Conservation (phyloP, 1,284 basidiomycete species). For the Malassezia globosa region DNA sequence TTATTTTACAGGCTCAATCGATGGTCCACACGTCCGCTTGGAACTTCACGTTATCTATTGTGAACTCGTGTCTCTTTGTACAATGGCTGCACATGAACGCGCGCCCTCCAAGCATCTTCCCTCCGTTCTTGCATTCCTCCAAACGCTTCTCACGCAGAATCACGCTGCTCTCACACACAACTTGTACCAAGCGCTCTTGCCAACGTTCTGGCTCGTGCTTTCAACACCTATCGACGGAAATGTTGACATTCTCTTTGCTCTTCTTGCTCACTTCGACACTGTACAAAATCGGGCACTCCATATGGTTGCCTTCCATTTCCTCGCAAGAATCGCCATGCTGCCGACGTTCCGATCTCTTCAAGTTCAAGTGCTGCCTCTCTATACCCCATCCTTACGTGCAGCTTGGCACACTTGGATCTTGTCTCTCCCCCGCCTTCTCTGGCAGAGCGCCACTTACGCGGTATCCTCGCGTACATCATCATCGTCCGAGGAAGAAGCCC, state of each 20-base stretch:
- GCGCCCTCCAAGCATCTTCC: neutral
- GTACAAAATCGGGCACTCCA: neutral
- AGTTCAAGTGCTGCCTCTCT: neutral
- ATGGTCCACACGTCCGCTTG: neutral
- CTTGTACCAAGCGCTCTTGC: constrained; percentile 6
- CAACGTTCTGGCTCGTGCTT: constrained; percentile 16
- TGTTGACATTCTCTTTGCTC: neutral
- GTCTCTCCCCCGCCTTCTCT: constrained; percentile 13
- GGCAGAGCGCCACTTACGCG: constrained; percentile 4
- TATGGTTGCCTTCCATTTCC: constrained; percentile 8
- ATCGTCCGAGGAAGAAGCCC: neutral
- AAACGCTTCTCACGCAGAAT: no score
- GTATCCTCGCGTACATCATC: neutral
- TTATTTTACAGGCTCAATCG: constrained; percentile 1
- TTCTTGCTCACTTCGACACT: neutral
- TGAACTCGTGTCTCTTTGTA: constrained; percentile 8
- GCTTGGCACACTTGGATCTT: constrained; percentile 10
- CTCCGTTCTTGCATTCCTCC: neutral
- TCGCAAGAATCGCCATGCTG: constrained; percentile 12
- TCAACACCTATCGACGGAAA: neutral
- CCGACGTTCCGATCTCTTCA: constrained; percentile 5
- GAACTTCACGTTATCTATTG: constrained; percentile 11
- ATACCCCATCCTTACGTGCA: neutral
- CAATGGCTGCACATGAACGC: neutral
- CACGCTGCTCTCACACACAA: neutral